phyloP scores from a whole-genome alignment of 2,329 filamentous ascomycete genomes.

The Basipetospora sp. region DNA sequence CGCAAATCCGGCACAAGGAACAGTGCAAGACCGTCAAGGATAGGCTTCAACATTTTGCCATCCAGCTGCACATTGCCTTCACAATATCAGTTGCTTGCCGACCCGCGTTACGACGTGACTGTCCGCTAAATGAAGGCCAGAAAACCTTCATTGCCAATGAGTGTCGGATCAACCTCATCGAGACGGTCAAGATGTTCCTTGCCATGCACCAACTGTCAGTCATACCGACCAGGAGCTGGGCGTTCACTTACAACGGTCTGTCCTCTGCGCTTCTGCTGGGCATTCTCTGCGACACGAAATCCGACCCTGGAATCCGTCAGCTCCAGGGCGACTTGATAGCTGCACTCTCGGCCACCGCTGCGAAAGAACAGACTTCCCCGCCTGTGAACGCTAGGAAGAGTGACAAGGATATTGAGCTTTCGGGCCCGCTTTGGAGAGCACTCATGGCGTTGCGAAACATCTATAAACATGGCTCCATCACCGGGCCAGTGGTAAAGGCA shows the following conservation, averaged over 20 bases:
- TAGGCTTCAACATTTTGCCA: conserved; percentile 48
- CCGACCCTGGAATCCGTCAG: conserved; percentile 47
- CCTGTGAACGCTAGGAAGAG: conserved; percentile 37
- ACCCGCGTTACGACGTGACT: conserved; percentile 43
- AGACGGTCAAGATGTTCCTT: conserved; percentile 54
- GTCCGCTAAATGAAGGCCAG: conserved; percentile 34
- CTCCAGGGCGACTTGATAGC: conserved; percentile 50
- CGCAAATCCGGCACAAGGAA: conserved; percentile 43
- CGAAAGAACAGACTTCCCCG: conserved; percentile 43
- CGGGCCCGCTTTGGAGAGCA: conserved; percentile 45
- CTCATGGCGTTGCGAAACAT: conserved; percentile 49
- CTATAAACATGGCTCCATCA: conserved; percentile 48
- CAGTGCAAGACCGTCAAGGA: conserved; percentile 50
- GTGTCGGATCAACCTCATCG: conserved; percentile 47
- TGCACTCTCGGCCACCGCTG: conserved; percentile 48
- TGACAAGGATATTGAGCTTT: conserved; percentile 47
- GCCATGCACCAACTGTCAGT: conserved; percentile 54
- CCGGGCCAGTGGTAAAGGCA: conserved; percentile 31
- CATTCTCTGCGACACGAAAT: conserved; percentile 48
- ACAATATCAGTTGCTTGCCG: conserved; percentile 51
- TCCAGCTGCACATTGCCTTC: conserved; percentile 50
- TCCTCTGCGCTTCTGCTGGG: conserved; percentile 51
- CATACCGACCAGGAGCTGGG: conserved; percentile 52
- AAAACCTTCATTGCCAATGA: conserved; percentile 40
- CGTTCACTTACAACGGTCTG: conserved; percentile 52